A percentile compares a stretch with the other conserved stretches of the same genome.
These are phyloP conservation scores for Cryptosporidium muris DNA, from an alignment of 169 alveolate species.

Conservation along the genomic window DNA sequence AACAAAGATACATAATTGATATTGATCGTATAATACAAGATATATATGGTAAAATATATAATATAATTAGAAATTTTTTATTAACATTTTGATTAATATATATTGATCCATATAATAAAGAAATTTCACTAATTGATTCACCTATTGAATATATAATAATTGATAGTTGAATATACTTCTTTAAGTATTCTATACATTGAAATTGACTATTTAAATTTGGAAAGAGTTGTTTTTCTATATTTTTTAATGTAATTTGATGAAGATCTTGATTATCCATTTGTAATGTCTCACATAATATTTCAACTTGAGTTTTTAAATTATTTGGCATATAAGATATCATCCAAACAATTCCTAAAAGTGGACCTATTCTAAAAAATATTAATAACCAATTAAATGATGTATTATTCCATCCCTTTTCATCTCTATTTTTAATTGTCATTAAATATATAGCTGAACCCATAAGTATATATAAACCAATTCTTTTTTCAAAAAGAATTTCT, in stretches of 20 bases:
- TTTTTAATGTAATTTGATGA: neutral
- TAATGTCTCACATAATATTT: slow-evolving; percentile 53
- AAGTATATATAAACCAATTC: slow-evolving; percentile 33
- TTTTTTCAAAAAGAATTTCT: slow-evolving; percentile 18
- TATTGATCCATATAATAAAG: slow-evolving; percentile 3
- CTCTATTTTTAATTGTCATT: slow-evolving; percentile 27
- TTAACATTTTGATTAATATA: no score
- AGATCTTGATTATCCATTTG: neutral
- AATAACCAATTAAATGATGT: slow-evolving; percentile 39
- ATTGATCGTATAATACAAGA: slow-evolving; percentile 44
- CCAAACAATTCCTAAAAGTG: slow-evolving; percentile 54
- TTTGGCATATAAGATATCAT: slow-evolving; percentile 63
- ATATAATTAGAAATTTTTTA: neutral
- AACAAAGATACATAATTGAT: neutral
- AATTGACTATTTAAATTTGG: slow-evolving; percentile 44
- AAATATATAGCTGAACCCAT: slow-evolving; percentile 59
- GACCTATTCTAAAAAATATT: slow-evolving; percentile 59
- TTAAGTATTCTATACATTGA: slow-evolving; percentile 6
- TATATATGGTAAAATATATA: slow-evolving; percentile 7
- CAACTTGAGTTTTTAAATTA: slow-evolving; percentile 41
- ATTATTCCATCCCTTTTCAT: slow-evolving; percentile 57
- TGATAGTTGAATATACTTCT: slow-evolving; percentile 3
- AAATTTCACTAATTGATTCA: slow-evolving; percentile 42
- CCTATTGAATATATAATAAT: slow-evolving; percentile 16
- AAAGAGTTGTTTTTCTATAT: slow-evolving; percentile 23